Percentiles rank a stretch among this genome's conserved stretches.
These are phyloP conservation scores for Coemansia sp. DNA, from an alignment of 192 early-diverging fungal genomes.

Conservation along the genomic window DNA sequence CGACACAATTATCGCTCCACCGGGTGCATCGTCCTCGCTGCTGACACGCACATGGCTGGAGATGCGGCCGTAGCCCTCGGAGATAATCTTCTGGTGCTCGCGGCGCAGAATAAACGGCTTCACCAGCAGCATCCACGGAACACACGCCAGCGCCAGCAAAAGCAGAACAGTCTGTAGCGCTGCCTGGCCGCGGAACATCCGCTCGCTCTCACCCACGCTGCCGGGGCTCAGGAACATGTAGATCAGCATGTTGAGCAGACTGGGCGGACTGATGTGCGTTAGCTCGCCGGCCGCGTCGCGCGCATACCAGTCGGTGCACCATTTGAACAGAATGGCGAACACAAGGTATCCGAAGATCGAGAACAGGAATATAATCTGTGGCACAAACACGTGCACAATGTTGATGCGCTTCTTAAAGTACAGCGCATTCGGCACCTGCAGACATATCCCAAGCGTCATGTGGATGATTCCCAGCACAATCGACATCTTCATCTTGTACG, in stretches of 20 bases:
- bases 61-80: conserved; percentile 74
- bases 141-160: conserved; percentile 80
- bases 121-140: conserved; percentile 96
- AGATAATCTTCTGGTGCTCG: conserved; percentile 76
- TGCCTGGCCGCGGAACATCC: conserved; percentile 86
- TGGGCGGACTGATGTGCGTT: conserved; percentile 78
- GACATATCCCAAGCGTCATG: conserved; percentile 92
- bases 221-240: conserved; percentile 99
- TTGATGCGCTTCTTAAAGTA: conserved; percentile 82
- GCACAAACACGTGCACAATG: conserved; percentile 87
- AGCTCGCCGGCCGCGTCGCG: conserved; percentile 66
- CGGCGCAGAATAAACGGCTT: conserved; percentile 87
- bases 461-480: conserved; percentile 96
- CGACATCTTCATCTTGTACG: conserved; percentile 99
- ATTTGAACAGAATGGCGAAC: conserved; percentile 93
- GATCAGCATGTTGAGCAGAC: conserved; percentile 96
- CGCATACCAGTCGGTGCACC: conserved; percentile 89
- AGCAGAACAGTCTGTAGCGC: conserved; percentile 80
- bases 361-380: conserved; percentile 92
- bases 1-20: conserved; percentile 55
- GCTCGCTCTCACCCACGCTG: conserved; percentile 62
- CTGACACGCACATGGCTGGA: conserved; percentile 55
- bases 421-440: conserved; percentile 88
- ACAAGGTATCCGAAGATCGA: conserved; percentile 96
- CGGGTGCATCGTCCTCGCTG: conserved; percentile 49